Percentiles rank a stretch among this genome's conserved stretches.
These are phyloP conservation scores for Neurospora sp. DNA, from an alignment of 495 filamentous ascomycete genomes.

Conservation along the genomic window DNA sequence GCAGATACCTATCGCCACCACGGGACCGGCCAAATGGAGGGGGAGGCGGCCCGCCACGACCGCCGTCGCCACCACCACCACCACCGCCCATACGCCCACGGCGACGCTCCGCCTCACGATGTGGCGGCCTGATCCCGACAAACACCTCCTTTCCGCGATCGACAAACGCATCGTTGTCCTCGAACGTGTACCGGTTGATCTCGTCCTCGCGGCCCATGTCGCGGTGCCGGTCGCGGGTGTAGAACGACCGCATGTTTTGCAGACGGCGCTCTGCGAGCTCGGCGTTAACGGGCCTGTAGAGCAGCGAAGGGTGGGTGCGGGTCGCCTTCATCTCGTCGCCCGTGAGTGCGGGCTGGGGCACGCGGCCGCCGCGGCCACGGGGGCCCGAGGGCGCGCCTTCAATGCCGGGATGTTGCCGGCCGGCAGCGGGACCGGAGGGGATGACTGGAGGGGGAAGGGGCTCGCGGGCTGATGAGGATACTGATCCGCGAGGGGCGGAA, in stretches of 20 bases:
- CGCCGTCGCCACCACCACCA: not conserved
- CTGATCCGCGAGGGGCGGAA: not conserved
- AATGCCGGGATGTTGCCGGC: conserved; percentile 23
- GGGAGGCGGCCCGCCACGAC: conserved; percentile 1
- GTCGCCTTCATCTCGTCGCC: conserved; percentile 14
- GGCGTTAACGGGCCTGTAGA: conserved; percentile 38
- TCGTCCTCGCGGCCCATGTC: conserved; percentile 50
- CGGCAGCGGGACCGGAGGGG: conserved; percentile 28
- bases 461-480: not conserved
- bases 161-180: conserved; percentile 58
- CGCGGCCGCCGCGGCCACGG: conserved; percentile 14
- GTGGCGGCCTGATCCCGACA: conserved; percentile 42
- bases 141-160: conserved; percentile 67
- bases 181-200: conserved; percentile 64
- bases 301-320: conserved; percentile 24
- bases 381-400: conserved; percentile 35
- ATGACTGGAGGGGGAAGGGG: conserved; percentile 5
- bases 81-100: conserved; percentile 2
- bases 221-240: conserved; percentile 35
- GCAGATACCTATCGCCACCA: conserved; percentile 3
- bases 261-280: conserved; percentile 53
- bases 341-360: not conserved
- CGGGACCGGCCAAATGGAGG: not conserved
- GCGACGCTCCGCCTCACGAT: conserved; percentile 26
- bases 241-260: conserved; percentile 47